Evolutionary conservation across 2,329 filamentous ascomycete species (phyloP).

Genomic region (Trichoderma citrinoviride): DNA sequence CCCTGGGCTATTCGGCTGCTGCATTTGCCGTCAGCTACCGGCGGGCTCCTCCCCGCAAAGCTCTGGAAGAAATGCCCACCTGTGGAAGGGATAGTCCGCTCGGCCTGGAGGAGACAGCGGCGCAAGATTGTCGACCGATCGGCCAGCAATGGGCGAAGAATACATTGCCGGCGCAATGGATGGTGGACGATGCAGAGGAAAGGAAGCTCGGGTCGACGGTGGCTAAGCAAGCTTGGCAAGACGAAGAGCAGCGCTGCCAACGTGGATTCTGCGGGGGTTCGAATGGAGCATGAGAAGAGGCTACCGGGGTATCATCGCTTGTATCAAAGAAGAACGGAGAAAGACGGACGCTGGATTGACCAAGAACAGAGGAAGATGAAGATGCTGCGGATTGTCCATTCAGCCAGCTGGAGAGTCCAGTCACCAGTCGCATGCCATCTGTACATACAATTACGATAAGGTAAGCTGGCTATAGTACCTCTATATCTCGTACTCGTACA

Average conservation of each 20-base stretch:
- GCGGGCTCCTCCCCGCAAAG: not conserved
- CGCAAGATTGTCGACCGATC: conserved; percentile 64
- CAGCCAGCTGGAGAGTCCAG: not conserved
- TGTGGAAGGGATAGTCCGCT: conserved; percentile 59
- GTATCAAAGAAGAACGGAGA: conserved; percentile 7
- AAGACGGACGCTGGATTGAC: conserved; percentile 5
- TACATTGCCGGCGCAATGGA: conserved; percentile 50
- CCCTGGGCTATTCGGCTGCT: conserved; percentile 45
- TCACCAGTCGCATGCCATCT: conserved; percentile 3
- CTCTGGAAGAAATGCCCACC: conserved; percentile 38
- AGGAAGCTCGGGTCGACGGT: not conserved
- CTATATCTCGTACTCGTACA: no score
- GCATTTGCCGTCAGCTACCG: conserved; percentile 29
- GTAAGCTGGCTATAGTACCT: not conserved
- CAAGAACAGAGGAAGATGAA: not conserved
- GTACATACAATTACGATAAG: no score
- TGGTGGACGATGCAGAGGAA: not conserved
- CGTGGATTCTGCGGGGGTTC: conserved; percentile 15
- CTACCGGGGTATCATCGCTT: conserved; percentile 47
- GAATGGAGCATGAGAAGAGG: not conserved
- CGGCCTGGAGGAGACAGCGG: conserved; percentile 50
- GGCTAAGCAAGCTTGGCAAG: conserved; percentile 10
- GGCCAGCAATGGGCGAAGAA: conserved; percentile 56
- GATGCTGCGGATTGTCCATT: not conserved
- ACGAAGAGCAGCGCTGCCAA: not conserved